Evolutionary conservation across 805 yeast genomes (phyloP).

Genomic region (Ogataea parapolymorpha): DNA sequence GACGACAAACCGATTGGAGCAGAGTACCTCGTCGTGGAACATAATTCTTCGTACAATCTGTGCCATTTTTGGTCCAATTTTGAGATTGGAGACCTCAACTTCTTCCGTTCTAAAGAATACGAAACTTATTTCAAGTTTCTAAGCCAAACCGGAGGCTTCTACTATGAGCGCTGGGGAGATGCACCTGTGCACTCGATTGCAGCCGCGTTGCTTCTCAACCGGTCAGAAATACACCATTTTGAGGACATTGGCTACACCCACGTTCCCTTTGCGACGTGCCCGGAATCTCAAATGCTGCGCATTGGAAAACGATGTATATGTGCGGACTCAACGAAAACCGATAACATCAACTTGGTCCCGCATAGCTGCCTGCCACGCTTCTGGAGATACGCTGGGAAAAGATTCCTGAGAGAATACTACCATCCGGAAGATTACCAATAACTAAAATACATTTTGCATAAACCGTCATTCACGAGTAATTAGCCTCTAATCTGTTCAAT

Average conservation of each 20-base stretch:
- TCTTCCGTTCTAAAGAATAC: conserved; percentile 67
- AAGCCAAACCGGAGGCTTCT: conserved; percentile 71
- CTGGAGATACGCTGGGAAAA: conserved; percentile 70
- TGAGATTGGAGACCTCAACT: conserved; percentile 68
- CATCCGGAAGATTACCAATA: conserved; percentile 29
- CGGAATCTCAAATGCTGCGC: conserved; percentile 47
- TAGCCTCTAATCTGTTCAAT: conserved; percentile 62
- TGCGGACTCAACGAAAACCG: conserved; percentile 37
- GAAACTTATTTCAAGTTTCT: conserved; percentile 57
- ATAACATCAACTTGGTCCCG: conserved; percentile 38
- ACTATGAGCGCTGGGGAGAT: conserved; percentile 93
- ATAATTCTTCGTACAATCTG: conserved; percentile 61
- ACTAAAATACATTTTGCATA: conserved; percentile 22
- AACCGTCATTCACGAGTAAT: conserved; percentile 20
- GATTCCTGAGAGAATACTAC: conserved; percentile 45
- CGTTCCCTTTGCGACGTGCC: conserved; percentile 64
- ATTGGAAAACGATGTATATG: conserved; percentile 60
- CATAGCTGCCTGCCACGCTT: conserved; percentile 69
- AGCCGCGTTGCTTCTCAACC: conserved; percentile 54
- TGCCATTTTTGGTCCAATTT: conserved; percentile 91
- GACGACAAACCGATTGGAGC: conserved; percentile 49
- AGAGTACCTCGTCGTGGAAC: conserved; percentile 36
- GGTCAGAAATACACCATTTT: conserved; percentile 66
- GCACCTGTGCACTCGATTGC: conserved; percentile 87
- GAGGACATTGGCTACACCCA: conserved; percentile 81